Evolutionary conservation across 2,329 filamentous ascomycete genomes (phyloP).

Genomic region (Neofusicoccum umdonicola): DNA sequence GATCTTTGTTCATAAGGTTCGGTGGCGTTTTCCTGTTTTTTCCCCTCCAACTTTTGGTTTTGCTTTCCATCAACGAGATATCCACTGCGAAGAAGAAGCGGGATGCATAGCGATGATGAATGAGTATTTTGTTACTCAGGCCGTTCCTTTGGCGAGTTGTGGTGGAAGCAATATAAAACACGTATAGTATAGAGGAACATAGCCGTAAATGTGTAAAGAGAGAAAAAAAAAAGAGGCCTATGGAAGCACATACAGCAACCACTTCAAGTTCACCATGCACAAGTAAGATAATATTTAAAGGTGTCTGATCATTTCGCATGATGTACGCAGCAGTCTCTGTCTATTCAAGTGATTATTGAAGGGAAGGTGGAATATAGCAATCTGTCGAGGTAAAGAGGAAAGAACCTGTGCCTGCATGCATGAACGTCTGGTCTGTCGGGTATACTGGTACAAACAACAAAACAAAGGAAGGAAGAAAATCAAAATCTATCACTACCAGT

Average conservation of each 20-base stretch:
- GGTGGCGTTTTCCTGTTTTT: not conserved
- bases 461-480: not conserved
- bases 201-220: too few relatives aligned
- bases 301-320: not conserved
- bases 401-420: not conserved
- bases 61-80: not conserved
- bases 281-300: too few relatives aligned
- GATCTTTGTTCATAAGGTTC: too few relatives aligned
- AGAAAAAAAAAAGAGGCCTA: too few relatives aligned
- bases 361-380: not conserved
- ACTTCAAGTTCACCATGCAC: too few relatives aligned
- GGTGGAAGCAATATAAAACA: too few relatives aligned
- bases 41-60: not conserved
- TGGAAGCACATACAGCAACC: too few relatives aligned
- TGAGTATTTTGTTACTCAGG: too few relatives aligned
- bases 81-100: not conserved
- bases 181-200: too few relatives aligned
- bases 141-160: too few relatives aligned
- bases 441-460: not conserved
- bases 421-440: slow-evolving; percentile 3
- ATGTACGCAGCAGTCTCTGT: not conserved
- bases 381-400: not conserved
- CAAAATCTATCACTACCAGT: too few relatives aligned
- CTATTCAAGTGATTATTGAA: not conserved
- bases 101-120: too few relatives aligned